Evolutionary conservation across 2,329 filamentous ascomycete species (phyloP), one percentile per base, ranked within the genome.

Genomic region (Rhinocladiella mackenziei): DNA sequence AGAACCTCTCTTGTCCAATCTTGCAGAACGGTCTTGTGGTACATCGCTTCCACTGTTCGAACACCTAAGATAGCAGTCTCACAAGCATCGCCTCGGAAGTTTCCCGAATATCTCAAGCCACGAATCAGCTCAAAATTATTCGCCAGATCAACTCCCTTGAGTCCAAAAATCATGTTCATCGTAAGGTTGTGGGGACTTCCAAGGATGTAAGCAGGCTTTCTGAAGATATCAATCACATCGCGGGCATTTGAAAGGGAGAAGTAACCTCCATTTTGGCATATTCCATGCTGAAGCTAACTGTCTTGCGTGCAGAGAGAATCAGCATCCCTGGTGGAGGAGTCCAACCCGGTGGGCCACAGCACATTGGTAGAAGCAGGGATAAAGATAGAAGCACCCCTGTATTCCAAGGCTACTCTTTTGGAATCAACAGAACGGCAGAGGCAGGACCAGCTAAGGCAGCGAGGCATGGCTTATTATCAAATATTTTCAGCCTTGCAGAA

Each of bases 361-460:
- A 20, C 7, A 10, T 14, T 26, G 13, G 15, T 2, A 3, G n/a
- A 18, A 5, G 23, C 34, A 10, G 23, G 34, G 14, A 45, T 22
- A 18, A 31, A 45, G 15, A 31, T 19, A 7, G 6, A 13, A 11
- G 42, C 13, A 10, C 42, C 15, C 42, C 42, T 14, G 34, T 26
- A 9, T 17, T 26, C 34, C 34, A 39, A 17, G 17, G 14, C 33
- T 45, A 25, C 14, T 39, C 23, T 28, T 31, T 11, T 15, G 42
- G 42, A 15, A 45, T 28, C 34, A 45, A 26, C 20, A 39, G 26
- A 5, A 39, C 20, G 5, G 42, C 42, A 8, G 25, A 31, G 22
- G 23, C 37, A 32, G 42, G 42, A 6, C 42, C 34, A 5, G 42
- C 34, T n/a, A 45, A 33, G 5, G 35, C 13, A 4, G 42, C n/a